A percentile compares a stretch with the other conserved stretches of the same genome.
These are phyloP conservation scores for Clonostachys chloroleuca DNA, from an alignment of 2,329 filamentous ascomycete species.

Conservation along the genomic window DNA sequence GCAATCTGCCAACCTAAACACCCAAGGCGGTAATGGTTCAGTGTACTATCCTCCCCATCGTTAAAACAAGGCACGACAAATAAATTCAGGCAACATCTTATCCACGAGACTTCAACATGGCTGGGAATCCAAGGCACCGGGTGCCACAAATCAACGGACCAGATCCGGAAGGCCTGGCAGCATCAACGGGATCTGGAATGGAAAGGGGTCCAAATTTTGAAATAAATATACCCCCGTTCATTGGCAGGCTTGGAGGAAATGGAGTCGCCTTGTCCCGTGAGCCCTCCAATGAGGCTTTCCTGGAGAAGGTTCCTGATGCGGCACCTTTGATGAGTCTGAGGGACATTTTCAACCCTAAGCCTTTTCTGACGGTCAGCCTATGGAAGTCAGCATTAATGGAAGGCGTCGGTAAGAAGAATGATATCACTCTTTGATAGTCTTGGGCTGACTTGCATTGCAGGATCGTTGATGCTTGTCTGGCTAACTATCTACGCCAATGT, in stretches of 20 bases:
- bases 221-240: neutral
- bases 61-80: no score
- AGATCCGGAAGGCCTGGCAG: no score
- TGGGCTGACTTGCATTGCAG: no score
- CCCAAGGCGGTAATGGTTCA: no score
- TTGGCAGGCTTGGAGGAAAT: neutral
- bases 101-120: no score
- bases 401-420: constrained; percentile 2
- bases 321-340: neutral
- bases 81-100: no score
- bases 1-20: no score
- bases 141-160: no score
- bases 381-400: neutral
- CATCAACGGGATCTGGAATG: no score
- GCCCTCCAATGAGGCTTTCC: neutral
- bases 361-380: neutral
- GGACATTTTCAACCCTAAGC: neutral
- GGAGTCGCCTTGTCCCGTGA: neutral
- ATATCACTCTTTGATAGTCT: no score
- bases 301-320: neutral
- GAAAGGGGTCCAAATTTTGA: neutral
- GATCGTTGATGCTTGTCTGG: constrained; percentile 10
- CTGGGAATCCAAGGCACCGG: no score
- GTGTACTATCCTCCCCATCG: no score
- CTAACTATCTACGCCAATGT: constrained; percentile 10